Evolutionary conservation across 768 basidiomycete genomes (phyloP).

Genomic region (Boletus coccyginus): DNA sequence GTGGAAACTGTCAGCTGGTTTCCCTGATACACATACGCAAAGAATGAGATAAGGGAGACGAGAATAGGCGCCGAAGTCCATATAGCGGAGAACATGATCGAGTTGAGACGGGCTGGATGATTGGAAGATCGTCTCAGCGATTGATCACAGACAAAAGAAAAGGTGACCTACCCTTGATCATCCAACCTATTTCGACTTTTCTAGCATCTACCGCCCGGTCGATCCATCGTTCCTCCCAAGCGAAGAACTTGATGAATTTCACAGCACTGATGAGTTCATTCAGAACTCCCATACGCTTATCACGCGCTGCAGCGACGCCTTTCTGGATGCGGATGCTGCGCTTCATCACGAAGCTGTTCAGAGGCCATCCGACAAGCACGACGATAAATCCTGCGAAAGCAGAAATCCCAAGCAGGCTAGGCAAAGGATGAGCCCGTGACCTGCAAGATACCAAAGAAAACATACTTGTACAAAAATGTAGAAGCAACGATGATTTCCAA

Average conservation of each 20-base stretch:
- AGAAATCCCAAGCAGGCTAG: conserved; percentile 43
- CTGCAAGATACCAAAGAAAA: not conserved
- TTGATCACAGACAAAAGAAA: no score
- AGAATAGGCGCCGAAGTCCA: conserved; percentile 79
- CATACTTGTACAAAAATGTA: conserved; percentile 72
- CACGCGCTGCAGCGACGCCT: conserved; percentile 33
- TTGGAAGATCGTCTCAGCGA: no score
- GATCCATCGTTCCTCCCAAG: conserved; percentile 45
- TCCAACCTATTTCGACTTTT: no score
- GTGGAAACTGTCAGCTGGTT: conserved; percentile 72
- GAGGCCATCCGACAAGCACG: conserved; percentile 37
- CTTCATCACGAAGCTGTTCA: conserved; percentile 40
- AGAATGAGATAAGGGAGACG: conserved; percentile 79
- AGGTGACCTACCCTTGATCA: no score
- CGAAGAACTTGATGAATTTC: conserved; percentile 44
- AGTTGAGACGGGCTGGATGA: conserved; percentile 63
- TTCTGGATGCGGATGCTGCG: conserved; percentile 38
- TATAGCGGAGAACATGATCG: conserved; percentile 63
- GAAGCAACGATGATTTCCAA: conserved; percentile 75
- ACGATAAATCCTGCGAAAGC: conserved; percentile 47
- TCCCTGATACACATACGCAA: conserved; percentile 66
- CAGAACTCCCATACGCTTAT: conserved; percentile 43
- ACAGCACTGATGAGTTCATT: conserved; percentile 44
- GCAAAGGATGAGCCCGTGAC: conserved; percentile 47
- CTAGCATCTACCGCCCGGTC: conserved; percentile 39